A percentile compares a stretch with the other conserved stretches of the same genome.
Evolutionary conservation across 139 green algal genomes (phyloP).

Genomic region (Tetradesmus obliquus): DNA sequence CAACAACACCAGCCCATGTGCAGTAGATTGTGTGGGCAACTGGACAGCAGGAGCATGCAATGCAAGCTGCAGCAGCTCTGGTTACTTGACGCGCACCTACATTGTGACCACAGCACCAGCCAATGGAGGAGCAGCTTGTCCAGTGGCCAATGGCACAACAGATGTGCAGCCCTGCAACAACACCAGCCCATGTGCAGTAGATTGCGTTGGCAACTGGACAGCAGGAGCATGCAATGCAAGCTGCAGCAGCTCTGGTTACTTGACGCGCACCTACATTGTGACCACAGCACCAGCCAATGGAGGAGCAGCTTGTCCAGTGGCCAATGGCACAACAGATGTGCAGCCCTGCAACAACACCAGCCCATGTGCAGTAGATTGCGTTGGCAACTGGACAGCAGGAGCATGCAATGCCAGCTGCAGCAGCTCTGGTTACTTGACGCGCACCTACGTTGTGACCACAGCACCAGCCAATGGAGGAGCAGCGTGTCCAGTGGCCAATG

Average conservation of each 20-base stretch:
- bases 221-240: neutral
- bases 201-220: neutral
- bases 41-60: neutral
- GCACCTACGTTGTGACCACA: neutral
- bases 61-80: neutral
- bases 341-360: slow-evolving; percentile 6
- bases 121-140: neutral
- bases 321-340: neutral
- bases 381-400: neutral
- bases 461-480: neutral
- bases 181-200: neutral
- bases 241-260: neutral
- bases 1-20: neutral
- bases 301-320: neutral
- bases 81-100: neutral
- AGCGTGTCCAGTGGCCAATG: neutral
- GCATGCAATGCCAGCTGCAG: neutral
- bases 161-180: slow-evolving; percentile 15
- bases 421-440: neutral
- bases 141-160: neutral
- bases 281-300: neutral
- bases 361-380: neutral
- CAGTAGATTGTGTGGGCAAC: neutral
- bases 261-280: neutral
- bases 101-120: neutral